These are phyloP conservation scores for Lasiosphaeriaceae sp. DNA, from an alignment of 495 filamentous ascomycete species.

Conservation along the genomic window DNA sequence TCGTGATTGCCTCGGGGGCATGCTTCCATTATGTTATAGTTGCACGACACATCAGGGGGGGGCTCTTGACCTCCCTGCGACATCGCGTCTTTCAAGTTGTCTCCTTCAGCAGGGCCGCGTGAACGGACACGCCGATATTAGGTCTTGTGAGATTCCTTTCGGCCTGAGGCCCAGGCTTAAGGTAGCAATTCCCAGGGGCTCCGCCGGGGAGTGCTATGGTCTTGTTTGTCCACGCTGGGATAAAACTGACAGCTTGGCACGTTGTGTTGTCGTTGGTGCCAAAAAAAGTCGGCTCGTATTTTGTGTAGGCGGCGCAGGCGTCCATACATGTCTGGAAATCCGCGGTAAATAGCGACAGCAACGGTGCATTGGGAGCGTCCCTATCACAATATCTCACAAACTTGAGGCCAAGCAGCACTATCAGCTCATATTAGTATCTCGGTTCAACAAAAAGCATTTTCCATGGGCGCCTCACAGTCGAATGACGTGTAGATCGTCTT, in stretches of 20 bases:
- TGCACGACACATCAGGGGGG: too few relatives aligned
- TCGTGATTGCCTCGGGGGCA: too few relatives aligned
- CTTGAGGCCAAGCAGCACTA: slow-evolving; percentile 29
- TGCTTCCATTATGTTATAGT: too few relatives aligned
- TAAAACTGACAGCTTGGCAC: slow-evolving; percentile 40
- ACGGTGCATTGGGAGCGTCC: slow-evolving; percentile 27
- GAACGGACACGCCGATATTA: slow-evolving; percentile 24
- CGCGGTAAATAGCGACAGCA: slow-evolving; percentile 36
- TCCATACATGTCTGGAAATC: slow-evolving; percentile 45
- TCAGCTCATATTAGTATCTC: not conserved
- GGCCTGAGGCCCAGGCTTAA: slow-evolving; percentile 40
- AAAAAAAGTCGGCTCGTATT: slow-evolving; percentile 28
- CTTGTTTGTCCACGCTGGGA: slow-evolving; percentile 41
- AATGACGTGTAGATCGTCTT: slow-evolving; percentile 28
- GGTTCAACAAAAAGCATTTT: not conserved
- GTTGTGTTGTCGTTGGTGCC: slow-evolving; percentile 26
- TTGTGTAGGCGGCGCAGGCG: slow-evolving; percentile 41
- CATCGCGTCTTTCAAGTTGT: too few relatives aligned
- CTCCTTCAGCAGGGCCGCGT: slow-evolving; percentile 20
- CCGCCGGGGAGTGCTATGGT: slow-evolving; percentile 18
- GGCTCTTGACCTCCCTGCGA: too few relatives aligned
- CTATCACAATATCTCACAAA: slow-evolving; percentile 41
- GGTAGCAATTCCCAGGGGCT: slow-evolving; percentile 44
- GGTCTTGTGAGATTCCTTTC: slow-evolving; percentile 23
- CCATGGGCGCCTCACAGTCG: slow-evolving; percentile 8